Conservation (phyloP, 2,329 filamentous ascomycete genomes). For the Diaporthe caulivora region DNA sequence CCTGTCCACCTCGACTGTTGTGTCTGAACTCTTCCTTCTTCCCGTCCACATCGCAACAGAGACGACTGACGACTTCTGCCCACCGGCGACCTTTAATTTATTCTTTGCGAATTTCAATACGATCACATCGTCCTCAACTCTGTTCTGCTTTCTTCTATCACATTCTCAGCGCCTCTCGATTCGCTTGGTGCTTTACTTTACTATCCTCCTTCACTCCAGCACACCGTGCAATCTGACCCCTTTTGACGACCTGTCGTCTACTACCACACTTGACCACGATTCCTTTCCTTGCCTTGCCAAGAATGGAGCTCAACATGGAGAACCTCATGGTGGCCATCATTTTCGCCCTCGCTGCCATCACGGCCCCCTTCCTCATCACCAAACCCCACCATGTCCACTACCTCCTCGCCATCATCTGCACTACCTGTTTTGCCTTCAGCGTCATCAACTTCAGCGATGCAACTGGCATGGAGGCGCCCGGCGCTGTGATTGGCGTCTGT, state of each 20-base stretch:
- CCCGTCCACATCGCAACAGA: constrained; percentile 10
- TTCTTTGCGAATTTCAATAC: constrained; percentile 1
- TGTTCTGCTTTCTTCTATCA: neutral
- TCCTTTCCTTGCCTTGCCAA: neutral
- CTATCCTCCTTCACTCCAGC: neutral
- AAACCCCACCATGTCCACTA: neutral
- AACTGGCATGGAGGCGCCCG: neutral
- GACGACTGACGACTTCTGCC: constrained; percentile 2
- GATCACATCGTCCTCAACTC: neutral
- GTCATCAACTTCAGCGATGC: neutral
- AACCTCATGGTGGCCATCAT: neutral
- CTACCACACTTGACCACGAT: no score
- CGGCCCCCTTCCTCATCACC: constrained; percentile 18
- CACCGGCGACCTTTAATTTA: neutral
- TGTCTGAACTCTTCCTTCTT: constrained; percentile 3
- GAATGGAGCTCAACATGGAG: neutral
- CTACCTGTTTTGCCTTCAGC: neutral
- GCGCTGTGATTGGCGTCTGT: neutral
- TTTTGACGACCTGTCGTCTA: neutral
- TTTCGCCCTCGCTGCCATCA: neutral
- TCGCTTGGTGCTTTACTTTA: neutral
- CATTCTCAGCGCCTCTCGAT: neutral
- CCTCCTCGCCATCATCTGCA: neutral
- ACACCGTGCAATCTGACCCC: neutral
- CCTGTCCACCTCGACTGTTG: neutral